A percentile compares a stretch with the other conserved stretches of the same genome.
These are phyloP conservation scores for Meyerozyma elateridarum DNA, from an alignment of 1,139 yeast genomes.

Conservation along the genomic window DNA sequence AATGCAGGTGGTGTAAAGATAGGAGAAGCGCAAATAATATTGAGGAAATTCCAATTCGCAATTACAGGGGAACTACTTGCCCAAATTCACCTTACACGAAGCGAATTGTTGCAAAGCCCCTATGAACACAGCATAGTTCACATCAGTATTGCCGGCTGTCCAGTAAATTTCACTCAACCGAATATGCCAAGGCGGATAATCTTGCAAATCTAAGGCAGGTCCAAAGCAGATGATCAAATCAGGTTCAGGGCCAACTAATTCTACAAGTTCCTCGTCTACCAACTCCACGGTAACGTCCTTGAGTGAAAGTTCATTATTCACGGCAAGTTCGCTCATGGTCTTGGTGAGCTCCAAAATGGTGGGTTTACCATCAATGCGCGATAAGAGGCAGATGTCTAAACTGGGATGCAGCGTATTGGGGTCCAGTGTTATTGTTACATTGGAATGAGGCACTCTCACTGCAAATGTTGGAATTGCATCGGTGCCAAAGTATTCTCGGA, in stretches of 20 bases:
- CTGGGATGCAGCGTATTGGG: constrained; percentile 29
- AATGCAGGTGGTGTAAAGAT: no score
- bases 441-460: constrained; percentile 59
- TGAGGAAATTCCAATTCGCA: no score
- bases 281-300: constrained; percentile 69
- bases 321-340: constrained; percentile 76
- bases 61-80: constrained; percentile 46
- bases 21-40: no score
- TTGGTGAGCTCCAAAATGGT: constrained; percentile 84
- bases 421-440: constrained; percentile 33
- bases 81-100: constrained; percentile 79
- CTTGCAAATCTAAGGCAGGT: constrained; percentile 83
- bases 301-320: constrained; percentile 54
- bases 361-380: constrained; percentile 81
- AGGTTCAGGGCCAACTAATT: constrained; percentile 84
- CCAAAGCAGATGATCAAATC: constrained; percentile 81
- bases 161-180: constrained; percentile 86
- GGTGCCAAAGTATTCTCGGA: constrained; percentile 72
- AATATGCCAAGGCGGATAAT: constrained; percentile 98
- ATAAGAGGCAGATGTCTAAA: constrained; percentile 61
- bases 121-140: constrained; percentile 78
- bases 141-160: constrained; percentile 79
- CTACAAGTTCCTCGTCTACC: constrained; percentile 69
- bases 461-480: constrained; percentile 58
- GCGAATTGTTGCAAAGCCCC: constrained; percentile 80